Percentiles rank a stretch among this genome's conserved stretches.
Conservation (phyloP, 768 basidiomycete genomes). For the Tulasnella sp. region DNA sequence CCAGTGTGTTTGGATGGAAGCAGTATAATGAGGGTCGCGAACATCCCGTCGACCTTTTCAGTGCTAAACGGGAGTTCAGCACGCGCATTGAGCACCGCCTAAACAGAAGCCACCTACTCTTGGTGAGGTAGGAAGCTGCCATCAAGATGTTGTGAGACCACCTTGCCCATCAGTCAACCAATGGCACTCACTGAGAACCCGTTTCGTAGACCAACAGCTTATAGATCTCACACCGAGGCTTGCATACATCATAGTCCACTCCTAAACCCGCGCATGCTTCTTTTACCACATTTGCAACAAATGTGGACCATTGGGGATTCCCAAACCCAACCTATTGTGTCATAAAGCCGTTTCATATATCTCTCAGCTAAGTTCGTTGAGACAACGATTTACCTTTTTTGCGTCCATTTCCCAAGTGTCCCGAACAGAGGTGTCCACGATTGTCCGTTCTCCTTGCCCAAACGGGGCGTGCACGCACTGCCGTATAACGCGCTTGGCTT, state of each 20-base stretch:
- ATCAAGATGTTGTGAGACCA: background rate
- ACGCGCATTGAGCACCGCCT: background rate
- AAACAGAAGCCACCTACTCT: background rate
- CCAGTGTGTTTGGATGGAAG: slow-evolving; percentile 48
- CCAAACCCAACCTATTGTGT: slow-evolving; percentile 38
- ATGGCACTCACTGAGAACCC: slow-evolving; percentile 44
- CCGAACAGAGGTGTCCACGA: slow-evolving; percentile 45
- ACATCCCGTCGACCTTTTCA: slow-evolving; percentile 48
- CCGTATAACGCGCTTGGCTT: slow-evolving; percentile 41
- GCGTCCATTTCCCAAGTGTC: slow-evolving; percentile 50
- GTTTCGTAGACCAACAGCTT: slow-evolving; percentile 49
- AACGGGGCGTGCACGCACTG: slow-evolving; percentile 42
- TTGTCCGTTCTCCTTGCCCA: slow-evolving; percentile 40
- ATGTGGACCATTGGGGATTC: slow-evolving; percentile 43
- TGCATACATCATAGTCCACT: slow-evolving; percentile 33
- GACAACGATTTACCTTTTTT: slow-evolving; percentile 27
- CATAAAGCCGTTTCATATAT: background rate
- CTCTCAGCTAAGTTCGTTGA: too few relatives aligned
- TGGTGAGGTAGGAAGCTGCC: background rate
- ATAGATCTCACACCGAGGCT: slow-evolving; percentile 43
- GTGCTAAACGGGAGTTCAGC: slow-evolving; percentile 37
- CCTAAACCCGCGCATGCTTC: slow-evolving; percentile 41
- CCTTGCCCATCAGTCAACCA: slow-evolving; percentile 22
- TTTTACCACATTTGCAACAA: slow-evolving; percentile 34
- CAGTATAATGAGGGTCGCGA: slow-evolving; percentile 49